phyloP scores from a whole-genome alignment of 2,329 filamentous ascomycete genomes.

The Colletotrichum liaoningense region DNA sequence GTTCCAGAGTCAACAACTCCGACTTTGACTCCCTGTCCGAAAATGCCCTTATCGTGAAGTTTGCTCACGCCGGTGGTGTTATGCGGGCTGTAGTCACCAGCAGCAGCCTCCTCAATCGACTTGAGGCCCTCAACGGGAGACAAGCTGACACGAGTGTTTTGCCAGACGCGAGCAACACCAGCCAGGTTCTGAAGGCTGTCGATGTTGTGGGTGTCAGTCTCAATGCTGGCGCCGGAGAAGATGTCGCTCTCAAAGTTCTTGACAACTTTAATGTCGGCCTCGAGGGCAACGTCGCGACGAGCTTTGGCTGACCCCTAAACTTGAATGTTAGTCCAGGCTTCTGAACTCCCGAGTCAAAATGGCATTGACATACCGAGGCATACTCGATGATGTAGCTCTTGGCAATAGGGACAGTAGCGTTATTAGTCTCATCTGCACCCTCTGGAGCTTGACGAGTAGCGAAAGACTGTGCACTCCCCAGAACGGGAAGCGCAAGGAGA shows the following conservation, averaged over 20 bases:
- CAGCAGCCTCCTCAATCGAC: constrained; percentile 30
- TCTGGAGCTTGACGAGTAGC: constrained; percentile 11
- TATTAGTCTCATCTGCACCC: constrained; percentile 8
- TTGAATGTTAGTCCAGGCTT: not conserved
- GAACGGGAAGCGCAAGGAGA: constrained; percentile 16
- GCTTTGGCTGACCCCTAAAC: constrained; percentile 20
- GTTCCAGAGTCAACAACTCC: constrained; percentile 54
- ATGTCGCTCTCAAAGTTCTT: constrained; percentile 40
- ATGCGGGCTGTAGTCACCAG: constrained; percentile 48
- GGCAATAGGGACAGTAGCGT: constrained; percentile 26
- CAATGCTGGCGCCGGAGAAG: constrained; percentile 48
- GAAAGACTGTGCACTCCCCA: not conserved
- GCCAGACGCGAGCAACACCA: constrained; percentile 52
- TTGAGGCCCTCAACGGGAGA: constrained; percentile 6
- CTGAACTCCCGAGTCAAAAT: not conserved
- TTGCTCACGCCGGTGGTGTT: constrained; percentile 52
- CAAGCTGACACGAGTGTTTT: constrained; percentile 25
- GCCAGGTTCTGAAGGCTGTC: constrained; percentile 46
- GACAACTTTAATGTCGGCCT: constrained; percentile 25
- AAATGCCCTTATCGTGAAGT: constrained; percentile 49
- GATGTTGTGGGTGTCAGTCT: constrained; percentile 46
- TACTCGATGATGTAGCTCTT: constrained; percentile 37
- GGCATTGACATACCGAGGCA: not conserved
- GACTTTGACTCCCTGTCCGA: constrained; percentile 50
- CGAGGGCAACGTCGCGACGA: constrained; percentile 18